Base-by-base conservation (phyloP, 2,329 filamentous ascomycete species). In the Fusarium paranaense region DNA sequence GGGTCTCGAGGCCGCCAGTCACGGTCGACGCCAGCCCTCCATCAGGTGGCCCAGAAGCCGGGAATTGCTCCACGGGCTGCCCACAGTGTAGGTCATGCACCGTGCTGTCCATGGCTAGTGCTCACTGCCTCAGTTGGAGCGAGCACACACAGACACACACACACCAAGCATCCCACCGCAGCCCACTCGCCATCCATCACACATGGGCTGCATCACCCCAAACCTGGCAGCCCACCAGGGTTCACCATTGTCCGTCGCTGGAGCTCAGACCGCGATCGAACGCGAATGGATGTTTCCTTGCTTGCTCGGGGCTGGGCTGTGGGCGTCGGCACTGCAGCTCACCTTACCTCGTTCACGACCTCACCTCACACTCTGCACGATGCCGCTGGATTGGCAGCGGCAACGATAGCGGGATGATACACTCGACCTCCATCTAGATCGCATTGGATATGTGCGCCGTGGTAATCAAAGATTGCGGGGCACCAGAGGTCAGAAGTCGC, bases 11-110 rank as follows among this genome's bases (percentile, higher is more conserved):
- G 66, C 76, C 68, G 68, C 65, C 76, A 78, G 71, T 78, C 75
- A 78, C 40, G 57, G 62, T 47, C 38, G 59, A 50, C 64, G 35
- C 64, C 77, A 75, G 68, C 77, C 77, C 77, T 76, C 77, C 76
- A 62, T 74, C 61, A 62, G 45, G 32, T 47, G 62, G 47, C 18
- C 66, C 66, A 66, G 65, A 62, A 65, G 70, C 62, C 65, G 63
- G 68, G 69, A 71, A 73, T 70, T 71, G 69, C 70, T 72, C 67
- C 69, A 70, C 71, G 13, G 57, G 8, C 27, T 54, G 37, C 33
- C 45, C 62, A 64, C 62, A 64, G 62, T 64, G 62, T 47, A 22
- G 50, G 71, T 74, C 60, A 72, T 74, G 72, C 71, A 74, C 72
- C 68, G 71, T 74, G 68, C 30, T 32, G 54, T 25, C 38, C 45